Evolutionary conservation across 495 filamentous ascomycete genomes (phyloP).

Genomic region (Jackrogersella minutella): DNA sequence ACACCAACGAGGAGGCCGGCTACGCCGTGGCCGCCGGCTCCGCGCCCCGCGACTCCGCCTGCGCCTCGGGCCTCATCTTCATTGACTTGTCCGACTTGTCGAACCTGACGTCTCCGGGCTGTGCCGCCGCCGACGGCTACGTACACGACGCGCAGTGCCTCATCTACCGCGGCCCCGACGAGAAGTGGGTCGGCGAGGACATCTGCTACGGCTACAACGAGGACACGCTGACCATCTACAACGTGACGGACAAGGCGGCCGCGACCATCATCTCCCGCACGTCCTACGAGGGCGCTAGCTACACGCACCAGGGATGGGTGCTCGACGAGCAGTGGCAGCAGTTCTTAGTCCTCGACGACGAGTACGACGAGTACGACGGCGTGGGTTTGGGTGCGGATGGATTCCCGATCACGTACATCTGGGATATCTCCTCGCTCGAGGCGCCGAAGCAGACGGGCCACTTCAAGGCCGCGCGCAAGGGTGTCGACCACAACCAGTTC

Average conservation of each 20-base stretch:
- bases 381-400: constrained; percentile 55
- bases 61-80: constrained; percentile 62
- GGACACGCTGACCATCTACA: constrained; percentile 59
- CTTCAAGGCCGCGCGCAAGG: constrained; percentile 57
- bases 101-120: constrained; percentile 61
- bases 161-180: constrained; percentile 64
- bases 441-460: constrained; percentile 61
- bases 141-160: constrained; percentile 70
- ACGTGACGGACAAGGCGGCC: constrained; percentile 63
- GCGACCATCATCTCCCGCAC: constrained; percentile 63
- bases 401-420: constrained; percentile 64
- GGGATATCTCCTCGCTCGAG: constrained; percentile 62
- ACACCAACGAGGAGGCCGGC: constrained; percentile 59
- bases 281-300: constrained; percentile 63
- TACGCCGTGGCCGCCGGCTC: constrained; percentile 63
- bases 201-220: constrained; percentile 70
- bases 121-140: constrained; percentile 63
- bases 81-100: constrained; percentile 61
- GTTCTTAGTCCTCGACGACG: constrained; percentile 68
- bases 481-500: constrained; percentile 71
- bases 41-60: constrained; percentile 53
- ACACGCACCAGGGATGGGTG: constrained; percentile 70
- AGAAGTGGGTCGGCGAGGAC: constrained; percentile 60
- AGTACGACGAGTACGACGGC: constrained; percentile 63
- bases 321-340: constrained; percentile 60